These are phyloP conservation scores for Omphalotus olearius DNA, from an alignment of 1,284 basidiomycete genomes.

Conservation along the genomic window DNA sequence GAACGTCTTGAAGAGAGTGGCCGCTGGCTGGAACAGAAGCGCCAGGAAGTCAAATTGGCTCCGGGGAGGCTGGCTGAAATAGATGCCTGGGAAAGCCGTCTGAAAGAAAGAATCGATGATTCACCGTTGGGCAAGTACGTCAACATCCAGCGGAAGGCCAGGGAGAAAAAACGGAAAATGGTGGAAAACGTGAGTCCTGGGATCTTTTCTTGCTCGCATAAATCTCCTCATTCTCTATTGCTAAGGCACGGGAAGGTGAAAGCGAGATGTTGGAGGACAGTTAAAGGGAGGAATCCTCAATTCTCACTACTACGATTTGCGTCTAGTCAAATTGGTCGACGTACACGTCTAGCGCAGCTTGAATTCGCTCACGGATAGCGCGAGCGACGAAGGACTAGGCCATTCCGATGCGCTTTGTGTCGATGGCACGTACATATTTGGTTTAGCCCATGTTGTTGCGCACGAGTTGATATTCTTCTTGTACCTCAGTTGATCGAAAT, in stretches of 20 bases:
- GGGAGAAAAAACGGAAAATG: constrained; percentile 71
- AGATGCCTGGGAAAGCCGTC: constrained; percentile 63
- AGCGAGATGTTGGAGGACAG: constrained; percentile 60
- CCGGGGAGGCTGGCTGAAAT: constrained; percentile 71
- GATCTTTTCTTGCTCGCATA: constrained; percentile 4
- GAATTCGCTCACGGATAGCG: too few relatives aligned
- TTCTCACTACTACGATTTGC: too few relatives aligned
- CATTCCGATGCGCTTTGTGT: too few relatives aligned
- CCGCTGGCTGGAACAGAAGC: constrained; percentile 70
- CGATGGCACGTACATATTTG: too few relatives aligned
- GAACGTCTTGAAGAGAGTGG: constrained; percentile 84
- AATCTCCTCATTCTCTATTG: constrained; percentile 5
- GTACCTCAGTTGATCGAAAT: too few relatives aligned
- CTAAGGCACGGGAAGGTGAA: constrained; percentile 63
- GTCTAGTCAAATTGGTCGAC: too few relatives aligned
- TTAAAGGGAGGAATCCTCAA: too few relatives aligned
- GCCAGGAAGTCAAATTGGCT: constrained; percentile 68
- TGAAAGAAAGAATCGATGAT: constrained; percentile 62
- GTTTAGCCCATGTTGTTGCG: too few relatives aligned
- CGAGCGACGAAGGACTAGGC: too few relatives aligned
- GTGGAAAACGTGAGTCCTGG: constrained; percentile 67
- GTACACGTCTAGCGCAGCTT: too few relatives aligned
- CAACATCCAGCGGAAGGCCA: constrained; percentile 75
- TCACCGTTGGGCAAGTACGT: constrained; percentile 80
- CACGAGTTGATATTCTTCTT: too few relatives aligned